Evolutionary conservation across 345 rosid genomes (phyloP), one percentile per base, ranked within the genome.

Genomic region (Arabidopsis arenosa): DNA sequence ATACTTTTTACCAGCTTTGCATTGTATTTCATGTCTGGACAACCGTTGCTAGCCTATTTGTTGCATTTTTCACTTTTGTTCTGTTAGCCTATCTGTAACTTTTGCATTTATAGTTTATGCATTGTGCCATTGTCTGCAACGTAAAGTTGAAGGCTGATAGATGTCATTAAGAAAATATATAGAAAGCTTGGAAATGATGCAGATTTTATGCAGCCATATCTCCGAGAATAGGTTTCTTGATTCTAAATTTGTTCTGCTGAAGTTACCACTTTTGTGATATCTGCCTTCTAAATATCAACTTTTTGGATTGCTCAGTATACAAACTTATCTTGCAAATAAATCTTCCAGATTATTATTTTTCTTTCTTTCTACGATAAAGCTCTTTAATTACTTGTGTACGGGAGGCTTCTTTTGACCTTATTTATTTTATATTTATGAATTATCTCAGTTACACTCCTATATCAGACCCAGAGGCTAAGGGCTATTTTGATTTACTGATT

Each of bases 401-500:
- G 7, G 18, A 45, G 65, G 35, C 70, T 62, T 69, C 49, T 70
- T 12, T 30, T 55, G 36, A 56, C 5, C 9, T 18, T 56, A 49
- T 47, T 9, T 13, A 15, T 56, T 48, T 28, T 54, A 5, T 63
- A 30, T 68, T 56, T 81, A 40, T 60, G 48, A 21, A 51, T 60
- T 37, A 60, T 17, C 59, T 49, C 88, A 93, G 98, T 72, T 93
- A 93, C 75, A 93, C 98, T 76, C 98, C 97, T 69, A 90, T 93
- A 78, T 93, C 98, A 57, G 97, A 91, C 62, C 87, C 97, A 66
- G 93, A 91, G 68, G 79, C 94, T 33, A 90, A 90, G 83, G 98
- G 98, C 40, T 78, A 87, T 71, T 91, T 93, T 80, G 98, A 93
- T 84, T 81, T 93, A 77, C 80, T 93, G 75, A 89, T 93, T 41